Percentiles rank a stretch among this genome's conserved stretches.
These are phyloP conservation scores for Russula sp. DNA, from an alignment of 768 basidiomycete genomes.

Conservation along the genomic window DNA sequence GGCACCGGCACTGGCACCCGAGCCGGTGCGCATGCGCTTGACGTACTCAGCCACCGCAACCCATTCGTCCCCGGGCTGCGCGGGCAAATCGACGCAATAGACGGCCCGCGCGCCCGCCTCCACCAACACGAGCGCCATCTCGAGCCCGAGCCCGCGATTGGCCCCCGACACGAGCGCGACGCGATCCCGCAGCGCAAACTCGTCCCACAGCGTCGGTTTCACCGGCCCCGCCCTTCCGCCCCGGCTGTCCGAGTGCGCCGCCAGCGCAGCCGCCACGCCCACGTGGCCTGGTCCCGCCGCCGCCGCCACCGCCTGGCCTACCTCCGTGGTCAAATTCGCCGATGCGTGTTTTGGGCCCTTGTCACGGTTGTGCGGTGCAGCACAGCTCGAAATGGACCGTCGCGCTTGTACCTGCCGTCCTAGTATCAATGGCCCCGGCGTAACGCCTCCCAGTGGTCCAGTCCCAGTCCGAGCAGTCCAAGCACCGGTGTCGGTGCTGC, in stretches of 20 bases:
- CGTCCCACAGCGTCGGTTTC: constrained; percentile 49
- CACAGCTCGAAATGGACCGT: constrained; percentile 1
- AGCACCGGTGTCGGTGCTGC: too few species aligned
- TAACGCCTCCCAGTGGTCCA: background rate
- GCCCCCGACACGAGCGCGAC: constrained; percentile 42
- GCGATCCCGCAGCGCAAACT: constrained; percentile 51
- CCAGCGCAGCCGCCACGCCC: constrained; percentile 56
- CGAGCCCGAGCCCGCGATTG: constrained; percentile 63
- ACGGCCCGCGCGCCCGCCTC: constrained; percentile 67
- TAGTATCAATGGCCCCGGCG: background rate
- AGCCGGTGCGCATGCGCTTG: constrained; percentile 26
- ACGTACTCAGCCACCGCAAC: constrained; percentile 47
- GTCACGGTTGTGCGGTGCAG: background rate
- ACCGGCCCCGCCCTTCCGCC: constrained; percentile 28
- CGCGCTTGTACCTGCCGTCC: background rate
- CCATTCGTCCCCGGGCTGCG: constrained; percentile 53
- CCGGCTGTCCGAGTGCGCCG: constrained; percentile 24
- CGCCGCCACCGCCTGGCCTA: background rate
- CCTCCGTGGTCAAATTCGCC: background rate
- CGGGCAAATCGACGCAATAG: constrained; percentile 63
- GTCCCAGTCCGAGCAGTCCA: background rate
- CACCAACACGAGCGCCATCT: constrained; percentile 68
- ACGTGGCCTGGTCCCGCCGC: constrained; percentile 38
- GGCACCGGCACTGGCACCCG: too few species aligned
- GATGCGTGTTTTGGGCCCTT: too few species aligned